Evolutionary conservation across 1,284 basidiomycete species (phyloP).

Genomic region (Cryptococcus wingfieldii): DNA sequence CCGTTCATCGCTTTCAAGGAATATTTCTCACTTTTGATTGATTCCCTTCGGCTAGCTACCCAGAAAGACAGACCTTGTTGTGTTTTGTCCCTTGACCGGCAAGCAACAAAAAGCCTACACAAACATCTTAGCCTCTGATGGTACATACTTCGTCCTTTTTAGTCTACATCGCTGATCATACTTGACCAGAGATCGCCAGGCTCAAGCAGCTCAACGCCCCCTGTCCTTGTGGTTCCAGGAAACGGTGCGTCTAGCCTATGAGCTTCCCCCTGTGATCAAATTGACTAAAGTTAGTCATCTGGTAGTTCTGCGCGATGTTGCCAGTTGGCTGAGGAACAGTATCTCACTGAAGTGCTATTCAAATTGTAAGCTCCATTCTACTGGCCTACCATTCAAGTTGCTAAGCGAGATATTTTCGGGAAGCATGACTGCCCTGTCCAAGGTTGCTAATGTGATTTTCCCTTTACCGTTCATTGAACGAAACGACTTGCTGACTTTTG

Average conservation of each 20-base stretch:
- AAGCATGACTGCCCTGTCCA: conserved; percentile 40
- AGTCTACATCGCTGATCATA: too few relatives aligned
- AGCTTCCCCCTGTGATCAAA: background rate
- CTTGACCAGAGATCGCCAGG: conserved; percentile 42
- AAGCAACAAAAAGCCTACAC: conserved; percentile 49
- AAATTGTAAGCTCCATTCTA: conserved; percentile 28
- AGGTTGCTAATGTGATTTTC: conserved; percentile 42
- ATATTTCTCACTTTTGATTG: background rate
- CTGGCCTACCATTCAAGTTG: background rate
- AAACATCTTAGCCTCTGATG: conserved; percentile 42
- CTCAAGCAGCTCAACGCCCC: conserved; percentile 48
- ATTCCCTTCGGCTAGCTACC: conserved; percentile 41
- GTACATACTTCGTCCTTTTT: conserved; percentile 3
- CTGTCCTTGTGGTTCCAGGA: conserved; percentile 44
- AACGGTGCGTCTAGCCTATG: conserved; percentile 15
- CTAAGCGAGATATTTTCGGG: background rate
- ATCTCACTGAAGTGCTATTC: conserved; percentile 24
- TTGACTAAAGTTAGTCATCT: background rate
- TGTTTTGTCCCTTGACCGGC: conserved; percentile 51
- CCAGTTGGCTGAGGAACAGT: conserved; percentile 26
- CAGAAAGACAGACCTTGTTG: conserved; percentile 51
- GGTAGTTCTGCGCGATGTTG: conserved; percentile 19
- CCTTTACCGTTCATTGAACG: background rate
- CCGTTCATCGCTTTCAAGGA: background rate
- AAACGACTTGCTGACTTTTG: background rate